Evolutionary conservation across 495 filamentous ascomycete species (phyloP), one percentile per base, ranked within the genome.

Genomic region (Penicillium roqueforti): DNA sequence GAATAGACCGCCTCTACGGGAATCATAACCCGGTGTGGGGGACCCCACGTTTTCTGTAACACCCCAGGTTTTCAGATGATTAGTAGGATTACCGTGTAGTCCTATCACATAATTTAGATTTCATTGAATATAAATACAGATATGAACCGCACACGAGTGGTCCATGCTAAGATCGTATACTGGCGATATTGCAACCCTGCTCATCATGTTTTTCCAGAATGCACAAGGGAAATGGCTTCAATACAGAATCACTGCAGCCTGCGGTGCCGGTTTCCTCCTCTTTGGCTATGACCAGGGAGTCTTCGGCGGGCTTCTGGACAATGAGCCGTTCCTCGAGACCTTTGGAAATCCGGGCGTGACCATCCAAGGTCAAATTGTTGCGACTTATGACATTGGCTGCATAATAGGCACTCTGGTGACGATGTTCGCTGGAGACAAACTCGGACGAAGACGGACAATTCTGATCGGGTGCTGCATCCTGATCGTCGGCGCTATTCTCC

Each of bases 381-480:
- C 59, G 4, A 55, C 47, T 14, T 62, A 62, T 42, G 57, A 57
- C 16, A 29, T 57, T 14, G 53, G 50, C 13, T 54, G 49, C 18
- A 46, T 54, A 6, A 43, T 54, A 11, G 54, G 54, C 3, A 32
- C 50, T 18, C 22, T 61, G n/a, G 20, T 55, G 25, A 29, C 52
- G 25, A 22, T 47, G 50, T 43, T 22, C 46, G 51, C 29, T 13
- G 57, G 81, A 25, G 79, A 80, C 46, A 59, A 55, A 13, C 66
- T 81, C 1, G 79, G 79, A 4, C 64, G 80, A 6, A 75, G 76
- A 61, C 76, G 71, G 47, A 70, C 72, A 1, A 76, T 83, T 44
- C 47, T 79, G 7, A 51, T 74, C 18, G 77, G 74, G 0, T 74
- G 72, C 6, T 51, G 63, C 0, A 73, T 83, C 41, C 77, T 83